A percentile compares a stretch with the other conserved stretches of the same genome.
phyloP scores from a whole-genome alignment of 768 basidiomycete species.

The Lentinus tigrinus region DNA sequence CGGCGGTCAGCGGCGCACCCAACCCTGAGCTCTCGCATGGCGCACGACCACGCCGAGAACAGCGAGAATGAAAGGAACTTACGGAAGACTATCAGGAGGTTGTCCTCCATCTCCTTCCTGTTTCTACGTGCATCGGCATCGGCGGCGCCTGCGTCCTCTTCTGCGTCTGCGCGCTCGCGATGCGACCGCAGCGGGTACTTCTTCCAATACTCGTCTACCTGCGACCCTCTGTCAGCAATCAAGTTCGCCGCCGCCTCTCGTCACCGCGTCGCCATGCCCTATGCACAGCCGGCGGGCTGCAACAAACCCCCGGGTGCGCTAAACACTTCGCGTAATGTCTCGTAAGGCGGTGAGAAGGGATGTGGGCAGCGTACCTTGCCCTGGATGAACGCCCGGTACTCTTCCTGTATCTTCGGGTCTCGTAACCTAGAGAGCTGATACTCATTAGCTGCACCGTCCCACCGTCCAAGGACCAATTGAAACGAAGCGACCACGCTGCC shows the following conservation, averaged over 20 bases:
- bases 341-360: background rate
- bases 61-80: constrained; percentile 26
- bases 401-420: constrained; percentile 55
- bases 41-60: background rate
- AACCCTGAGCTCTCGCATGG: background rate
- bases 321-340: background rate
- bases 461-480: no score
- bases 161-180: background rate
- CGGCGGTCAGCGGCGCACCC: background rate
- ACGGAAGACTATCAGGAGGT: constrained; percentile 75
- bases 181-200: constrained; percentile 28
- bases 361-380: constrained; percentile 47
- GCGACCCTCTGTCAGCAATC: background rate
- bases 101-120: constrained; percentile 57
- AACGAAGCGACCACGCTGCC: background rate
- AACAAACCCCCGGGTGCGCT: background rate
- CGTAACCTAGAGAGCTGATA: constrained; percentile 53
- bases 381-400: constrained; percentile 64
- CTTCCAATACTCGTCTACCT: constrained; percentile 53
- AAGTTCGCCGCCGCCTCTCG: background rate
- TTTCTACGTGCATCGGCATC: constrained; percentile 17
- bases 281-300: no score
- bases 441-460: constrained; percentile 30
- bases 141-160: background rate
- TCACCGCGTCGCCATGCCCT: background rate